These are phyloP conservation scores for Hippophae rhamnoides DNA, from an alignment of 306 rosid genomes.

Conservation along the genomic window DNA sequence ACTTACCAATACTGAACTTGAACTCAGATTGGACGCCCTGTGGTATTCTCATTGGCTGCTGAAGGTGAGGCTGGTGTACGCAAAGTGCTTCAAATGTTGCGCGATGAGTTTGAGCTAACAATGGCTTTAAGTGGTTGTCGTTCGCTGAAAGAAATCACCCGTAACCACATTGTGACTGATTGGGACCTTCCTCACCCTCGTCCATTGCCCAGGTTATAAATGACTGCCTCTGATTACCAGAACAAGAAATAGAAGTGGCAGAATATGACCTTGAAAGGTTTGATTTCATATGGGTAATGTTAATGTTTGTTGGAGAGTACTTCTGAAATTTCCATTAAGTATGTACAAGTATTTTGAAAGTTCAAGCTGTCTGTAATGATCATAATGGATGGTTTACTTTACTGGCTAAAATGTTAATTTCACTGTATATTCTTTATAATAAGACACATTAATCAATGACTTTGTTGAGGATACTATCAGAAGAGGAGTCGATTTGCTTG, in stretches of 20 bases:
- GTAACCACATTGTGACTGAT: slow-evolving; percentile 57
- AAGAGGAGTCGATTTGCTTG: too few species aligned
- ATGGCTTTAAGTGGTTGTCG: slow-evolving; percentile 92
- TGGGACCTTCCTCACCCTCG: slow-evolving; percentile 61
- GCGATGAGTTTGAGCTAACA: slow-evolving; percentile 79
- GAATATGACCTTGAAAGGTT: too few species aligned
- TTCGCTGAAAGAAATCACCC: slow-evolving; percentile 77
- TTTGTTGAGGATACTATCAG: too few species aligned
- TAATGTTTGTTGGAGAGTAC: neutral
- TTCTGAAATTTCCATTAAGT: neutral
- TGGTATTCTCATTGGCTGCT: slow-evolving; percentile 71
- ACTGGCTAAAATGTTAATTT: neutral
- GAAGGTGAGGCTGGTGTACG: slow-evolving; percentile 88
- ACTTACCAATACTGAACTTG: too few species aligned
- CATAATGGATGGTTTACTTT: neutral
- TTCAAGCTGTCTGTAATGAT: neutral
- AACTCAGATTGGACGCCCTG: slow-evolving; percentile 83
- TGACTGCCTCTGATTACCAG: neutral
- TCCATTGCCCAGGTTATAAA: neutral
- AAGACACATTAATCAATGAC: too few species aligned
- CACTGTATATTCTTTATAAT: too few species aligned
- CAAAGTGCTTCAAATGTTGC: slow-evolving; percentile 75
- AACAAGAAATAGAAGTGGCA: neutral
- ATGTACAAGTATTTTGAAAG: neutral
- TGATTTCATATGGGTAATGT: neutral